These are phyloP conservation scores for Aspergillus hortae DNA, from an alignment of 2,329 filamentous ascomycete species.

Conservation along the genomic window DNA sequence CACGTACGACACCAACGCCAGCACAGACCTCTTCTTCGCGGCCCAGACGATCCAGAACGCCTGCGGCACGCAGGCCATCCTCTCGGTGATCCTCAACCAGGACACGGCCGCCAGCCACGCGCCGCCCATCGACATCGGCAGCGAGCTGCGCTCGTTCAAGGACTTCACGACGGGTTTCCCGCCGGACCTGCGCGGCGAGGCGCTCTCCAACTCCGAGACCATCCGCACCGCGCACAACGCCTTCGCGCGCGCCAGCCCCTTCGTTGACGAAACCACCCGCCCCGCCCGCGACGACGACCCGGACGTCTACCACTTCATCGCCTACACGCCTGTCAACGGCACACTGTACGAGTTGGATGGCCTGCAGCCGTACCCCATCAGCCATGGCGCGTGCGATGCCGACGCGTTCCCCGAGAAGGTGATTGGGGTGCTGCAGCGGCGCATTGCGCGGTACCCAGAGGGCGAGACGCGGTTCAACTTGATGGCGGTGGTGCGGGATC, in stretches of 20 bases:
- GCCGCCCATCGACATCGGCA: slow-evolving; percentile 64
- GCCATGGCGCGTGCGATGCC: slow-evolving; percentile 71
- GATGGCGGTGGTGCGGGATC: slow-evolving; percentile 84
- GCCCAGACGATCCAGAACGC: slow-evolving; percentile 98
- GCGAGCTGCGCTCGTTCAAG: slow-evolving; percentile 70
- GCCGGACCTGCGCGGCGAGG: slow-evolving; percentile 68
- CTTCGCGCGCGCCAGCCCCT: slow-evolving; percentile 83
- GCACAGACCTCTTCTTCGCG: slow-evolving; percentile 84
- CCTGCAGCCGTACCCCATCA: slow-evolving; percentile 86
- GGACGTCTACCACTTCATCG: slow-evolving; percentile 96
- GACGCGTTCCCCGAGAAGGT: slow-evolving; percentile 74
- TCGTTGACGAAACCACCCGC: slow-evolving; percentile 83
- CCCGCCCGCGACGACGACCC: slow-evolving; percentile 66
- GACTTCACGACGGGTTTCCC: slow-evolving; percentile 85
- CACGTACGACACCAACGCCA: slow-evolving; percentile 69
- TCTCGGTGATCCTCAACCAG: slow-evolving; percentile 89
- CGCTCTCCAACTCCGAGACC: slow-evolving; percentile 65
- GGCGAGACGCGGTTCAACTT: slow-evolving; percentile 95
- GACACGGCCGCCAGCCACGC: slow-evolving; percentile 26
- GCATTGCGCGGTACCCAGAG: slow-evolving; percentile 79
- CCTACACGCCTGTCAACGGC: slow-evolving; percentile 78
- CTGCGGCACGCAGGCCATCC: slow-evolving; percentile 91
- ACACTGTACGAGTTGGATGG: slow-evolving; percentile 92
- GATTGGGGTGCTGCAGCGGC: slow-evolving; percentile 78
- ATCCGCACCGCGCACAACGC: slow-evolving; percentile 83